Evolutionary conservation across 352 stramenopile genomes (phyloP), one percentile per base, ranked within the genome.

Genomic region (Stramenopiles sp.): DNA sequence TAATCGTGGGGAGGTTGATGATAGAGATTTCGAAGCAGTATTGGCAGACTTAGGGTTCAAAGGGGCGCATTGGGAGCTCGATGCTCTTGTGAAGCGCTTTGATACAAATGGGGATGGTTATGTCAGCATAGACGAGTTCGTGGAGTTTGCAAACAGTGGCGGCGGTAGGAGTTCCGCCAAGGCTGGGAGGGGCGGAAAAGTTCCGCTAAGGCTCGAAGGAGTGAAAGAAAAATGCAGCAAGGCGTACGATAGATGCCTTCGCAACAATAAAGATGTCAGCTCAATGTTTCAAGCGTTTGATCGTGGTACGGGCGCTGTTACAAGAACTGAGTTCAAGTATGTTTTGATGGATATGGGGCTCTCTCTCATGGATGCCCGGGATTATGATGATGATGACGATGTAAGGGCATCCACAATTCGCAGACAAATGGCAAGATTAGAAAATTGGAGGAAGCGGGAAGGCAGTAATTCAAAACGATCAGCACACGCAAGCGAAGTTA

Each of bases 311-410:
- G 71, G 71, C 1, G 8, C 4, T 14, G 71, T 78, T 14, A 78
- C 71, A 4, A 4, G 71, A 4, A 78, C 71, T 4, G 71, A 78
- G 14, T 78, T 78, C 22, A 31, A 33, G 22, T 78, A 78, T 33
- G 71, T 78, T 33, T 85, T 96, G 32, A 96, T 96, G 91, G 91
- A 96, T 81, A 84, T 97, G 27, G 92, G 92, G 0, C 91, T 97
- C 75, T 92, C 86, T 30, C 81, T 97, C 0, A 82, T 96, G 0
- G 87, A 89, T 7, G 82, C 88, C 30, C 71, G 31, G 4, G 39
- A 55, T 55, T 78, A 33, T 8, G 71, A 31, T 31, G 71, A 33
- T 8, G 71, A 78, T 4, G 71, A 78, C 22, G 71, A 78, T 78
- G 22, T 78, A 33, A 4, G 71, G 4, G 71, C 71, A 33, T 78